Percentiles rank a stretch among this genome's conserved stretches.
Evolutionary conservation across 2,329 filamentous ascomycete genomes (phyloP).

Genomic region (Trichoderma koningii): DNA sequence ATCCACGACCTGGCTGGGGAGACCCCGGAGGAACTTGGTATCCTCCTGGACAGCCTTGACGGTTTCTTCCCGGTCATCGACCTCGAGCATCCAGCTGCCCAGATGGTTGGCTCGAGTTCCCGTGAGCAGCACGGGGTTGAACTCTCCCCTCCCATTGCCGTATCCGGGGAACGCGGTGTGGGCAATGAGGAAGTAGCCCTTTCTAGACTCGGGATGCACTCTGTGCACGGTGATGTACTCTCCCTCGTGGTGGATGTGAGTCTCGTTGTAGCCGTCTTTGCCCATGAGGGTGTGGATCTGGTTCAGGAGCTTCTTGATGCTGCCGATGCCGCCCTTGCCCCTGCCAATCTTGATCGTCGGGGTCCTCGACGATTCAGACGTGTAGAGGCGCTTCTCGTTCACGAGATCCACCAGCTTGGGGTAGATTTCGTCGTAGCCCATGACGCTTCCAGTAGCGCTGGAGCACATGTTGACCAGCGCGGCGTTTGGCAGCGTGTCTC

Average conservation of each 20-base stretch:
- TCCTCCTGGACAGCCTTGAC: slow-evolving; percentile 67
- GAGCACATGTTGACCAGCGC: slow-evolving; percentile 95
- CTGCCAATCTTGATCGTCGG: slow-evolving; percentile 64
- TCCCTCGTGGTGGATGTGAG: slow-evolving; percentile 93
- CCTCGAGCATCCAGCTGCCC: slow-evolving; percentile 89
- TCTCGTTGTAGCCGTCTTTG: slow-evolving; percentile 90
- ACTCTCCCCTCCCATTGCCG: slow-evolving; percentile 77
- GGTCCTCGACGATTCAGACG: slow-evolving; percentile 68
- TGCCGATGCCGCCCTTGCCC: slow-evolving; percentile 81
- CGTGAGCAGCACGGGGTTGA: slow-evolving; percentile 75
- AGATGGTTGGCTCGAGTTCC: slow-evolving; percentile 85
- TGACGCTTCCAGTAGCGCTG: slow-evolving; percentile 91
- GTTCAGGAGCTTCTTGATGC: slow-evolving; percentile 90
- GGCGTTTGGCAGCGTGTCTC: slow-evolving; percentile 91
- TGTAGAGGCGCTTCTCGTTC: slow-evolving; percentile 81
- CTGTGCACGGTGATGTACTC: slow-evolving; percentile 96
- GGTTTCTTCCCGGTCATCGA: slow-evolving; percentile 73
- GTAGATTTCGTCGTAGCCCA: slow-evolving; percentile 97
- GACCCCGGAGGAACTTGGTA: slow-evolving; percentile 70
- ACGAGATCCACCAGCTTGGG: slow-evolving; percentile 92
- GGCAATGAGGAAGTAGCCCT: slow-evolving; percentile 92
- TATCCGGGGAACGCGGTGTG: slow-evolving; percentile 95
- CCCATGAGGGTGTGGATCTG: slow-evolving; percentile 96
- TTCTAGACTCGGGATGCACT: slow-evolving; percentile 87
- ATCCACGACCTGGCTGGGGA: slow-evolving; percentile 80